phyloP scores from a whole-genome alignment of 2,329 filamentous ascomycete species.

The Colletotrichum sp. region DNA sequence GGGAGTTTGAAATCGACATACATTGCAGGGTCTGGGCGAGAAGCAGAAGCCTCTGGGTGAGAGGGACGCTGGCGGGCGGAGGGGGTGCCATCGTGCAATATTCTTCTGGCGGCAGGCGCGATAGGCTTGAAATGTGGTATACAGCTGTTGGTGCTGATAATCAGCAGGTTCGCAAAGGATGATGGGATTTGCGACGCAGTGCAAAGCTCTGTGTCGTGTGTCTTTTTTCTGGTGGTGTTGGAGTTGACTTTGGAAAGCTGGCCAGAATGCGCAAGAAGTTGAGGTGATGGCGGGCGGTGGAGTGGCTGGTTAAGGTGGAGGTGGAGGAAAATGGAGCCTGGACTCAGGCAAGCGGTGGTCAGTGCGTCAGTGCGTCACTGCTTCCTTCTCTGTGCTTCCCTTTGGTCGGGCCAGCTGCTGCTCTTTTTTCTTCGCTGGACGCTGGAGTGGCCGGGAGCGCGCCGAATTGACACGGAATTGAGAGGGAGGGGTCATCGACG shows the following conservation, averaged over 20 bases:
- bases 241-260: conserved; percentile 12
- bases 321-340: conserved; percentile 15
- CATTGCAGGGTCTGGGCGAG: conserved; percentile 94
- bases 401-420: conserved; percentile 1
- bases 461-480: background rate
- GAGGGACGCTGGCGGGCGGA: conserved; percentile 70
- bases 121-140: background rate
- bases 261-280: conserved; percentile 22
- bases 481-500: background rate
- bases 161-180: background rate
- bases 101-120: background rate
- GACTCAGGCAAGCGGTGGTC: conserved; percentile 18
- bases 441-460: background rate
- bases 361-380: conserved; percentile 22
- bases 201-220: conserved; percentile 3
- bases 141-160: background rate
- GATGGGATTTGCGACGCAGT: background rate
- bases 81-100: conserved; percentile 59
- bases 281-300: conserved; percentile 8
- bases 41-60: conserved; percentile 75
- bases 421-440: background rate
- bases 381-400: conserved; percentile 2
- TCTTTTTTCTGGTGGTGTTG: conserved; percentile 1
- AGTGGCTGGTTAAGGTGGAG: conserved; percentile 18
- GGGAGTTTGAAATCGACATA: conserved; percentile 49